Base-by-base conservation (phyloP, 331 rosid genomes). In the Spiraea crenata region DNA sequence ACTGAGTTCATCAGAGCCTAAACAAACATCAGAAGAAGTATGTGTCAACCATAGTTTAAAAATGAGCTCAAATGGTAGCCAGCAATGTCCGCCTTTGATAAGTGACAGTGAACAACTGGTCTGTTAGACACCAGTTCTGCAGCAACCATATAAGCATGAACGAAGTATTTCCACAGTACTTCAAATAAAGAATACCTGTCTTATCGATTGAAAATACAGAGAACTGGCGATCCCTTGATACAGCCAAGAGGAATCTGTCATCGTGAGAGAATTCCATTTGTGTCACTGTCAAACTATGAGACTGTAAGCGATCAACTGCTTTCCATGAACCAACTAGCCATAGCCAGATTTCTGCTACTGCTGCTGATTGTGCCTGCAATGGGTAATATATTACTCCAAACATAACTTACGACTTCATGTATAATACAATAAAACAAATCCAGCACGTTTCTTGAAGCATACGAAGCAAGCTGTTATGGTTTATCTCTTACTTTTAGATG, bases 241-340 rank as follows among this genome's bases (percentile, higher is more conserved):
- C 92, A 0, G 92, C 82, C 81, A 95, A 82, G 47, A 95, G 96
- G 79, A 82, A 78, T 37, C 70, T 82, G 80, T 91, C 91, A 67
- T 91, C 96, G 55, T 77, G 80, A 4, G 96, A 95, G 81, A 95
- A 95, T 74, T 91, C 90, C 96, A 95, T 81, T 80, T 91, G 96
- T 3, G 96, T 91, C 46, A 95, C 96, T 3, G 99, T 95, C 79
- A 95, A 86, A 81, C 83, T 86, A 81, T 95, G 99, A 47, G 93
- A 85, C 74, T 82, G 96, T 87, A 95, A 71, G 42, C 82, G 95
- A 65, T 91, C 93, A 10, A 91, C 92, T 45, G 85, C 88, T 79
- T 89, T 95, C 99, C 99, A 91, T n/a, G 93, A 89, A 74, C 96
- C 98, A 51, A 89, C 95, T 81, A 83, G 76, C 99, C 99, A 95